These are phyloP conservation scores for Gymnopilus dilepis DNA, from an alignment of 768 basidiomycete species.

Conservation along the genomic window DNA sequence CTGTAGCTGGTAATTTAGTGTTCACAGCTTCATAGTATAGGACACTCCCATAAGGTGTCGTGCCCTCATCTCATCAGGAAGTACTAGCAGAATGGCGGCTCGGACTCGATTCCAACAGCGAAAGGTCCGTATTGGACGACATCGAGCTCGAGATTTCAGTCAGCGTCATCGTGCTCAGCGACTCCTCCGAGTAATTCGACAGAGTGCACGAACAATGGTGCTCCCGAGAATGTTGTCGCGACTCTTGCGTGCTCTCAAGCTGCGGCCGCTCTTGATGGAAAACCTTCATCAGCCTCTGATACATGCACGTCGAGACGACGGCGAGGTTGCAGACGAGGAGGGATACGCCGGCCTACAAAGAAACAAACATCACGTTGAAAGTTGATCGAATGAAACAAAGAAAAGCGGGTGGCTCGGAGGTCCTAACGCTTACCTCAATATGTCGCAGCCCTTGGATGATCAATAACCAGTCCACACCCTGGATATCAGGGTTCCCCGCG, in stretches of 20 bases:
- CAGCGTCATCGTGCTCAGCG: neutral
- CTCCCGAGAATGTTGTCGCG: neutral
- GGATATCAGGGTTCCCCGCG: neutral
- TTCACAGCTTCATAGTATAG: neutral
- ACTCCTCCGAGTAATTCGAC: neutral
- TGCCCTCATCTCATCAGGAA: neutral
- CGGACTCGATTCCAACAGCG: neutral
- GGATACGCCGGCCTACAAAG: neutral
- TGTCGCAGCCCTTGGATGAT: neutral
- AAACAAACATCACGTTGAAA: neutral
- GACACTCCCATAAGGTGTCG: too few species aligned
- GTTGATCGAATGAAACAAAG: too few species aligned
- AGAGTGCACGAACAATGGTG: neutral
- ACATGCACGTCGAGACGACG: constrained; percentile 4
- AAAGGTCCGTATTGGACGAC: neutral
- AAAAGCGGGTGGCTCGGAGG: too few species aligned
- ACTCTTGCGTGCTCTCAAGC: neutral
- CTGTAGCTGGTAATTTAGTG: too few species aligned
- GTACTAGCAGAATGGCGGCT: neutral
- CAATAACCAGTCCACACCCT: neutral
- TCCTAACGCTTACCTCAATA: constrained; percentile 6
- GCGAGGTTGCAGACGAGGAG: constrained; percentile 6
- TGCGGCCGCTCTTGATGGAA: neutral
- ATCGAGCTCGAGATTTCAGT: constrained; percentile 1
- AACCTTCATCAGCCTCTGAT: neutral